Percentiles rank a stretch among this genome's conserved stretches.
Evolutionary conservation across 176 grass and related monocot genomes (phyloP).

Genomic region (Saccharum spontaneum): DNA sequence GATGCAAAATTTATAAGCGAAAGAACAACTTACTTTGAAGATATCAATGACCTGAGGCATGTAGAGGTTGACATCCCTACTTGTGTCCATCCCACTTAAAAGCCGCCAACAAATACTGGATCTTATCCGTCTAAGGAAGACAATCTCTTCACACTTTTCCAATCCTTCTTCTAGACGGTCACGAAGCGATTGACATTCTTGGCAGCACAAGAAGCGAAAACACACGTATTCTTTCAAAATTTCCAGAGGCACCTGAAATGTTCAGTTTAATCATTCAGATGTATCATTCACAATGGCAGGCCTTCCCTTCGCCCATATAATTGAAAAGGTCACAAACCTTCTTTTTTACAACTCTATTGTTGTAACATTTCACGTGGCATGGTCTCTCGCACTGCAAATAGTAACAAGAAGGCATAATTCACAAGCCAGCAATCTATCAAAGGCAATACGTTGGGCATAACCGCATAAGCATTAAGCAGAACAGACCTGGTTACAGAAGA

Average conservation of each 20-base stretch:
- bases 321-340: slow-evolving; percentile 38
- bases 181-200: slow-evolving; percentile 39
- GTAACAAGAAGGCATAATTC: slow-evolving; percentile 25
- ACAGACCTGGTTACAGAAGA: slow-evolving; percentile 83
- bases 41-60: slow-evolving; percentile 50
- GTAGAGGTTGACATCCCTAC: slow-evolving; percentile 30
- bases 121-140: slow-evolving; percentile 29
- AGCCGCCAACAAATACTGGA: slow-evolving; percentile 58
- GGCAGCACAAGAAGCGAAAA: slow-evolving; percentile 44
- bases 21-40: slow-evolving; percentile 63
- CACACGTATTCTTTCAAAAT: slow-evolving; percentile 43
- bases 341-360: slow-evolving; percentile 9
- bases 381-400: slow-evolving; percentile 71
- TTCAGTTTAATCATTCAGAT: slow-evolving; percentile 21
- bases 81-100: slow-evolving; percentile 54
- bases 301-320: slow-evolving; percentile 22
- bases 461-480: slow-evolving; percentile 5
- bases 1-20: slow-evolving; percentile 12
- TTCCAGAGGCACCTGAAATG: slow-evolving; percentile 49
- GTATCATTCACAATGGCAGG: slow-evolving; percentile 24
- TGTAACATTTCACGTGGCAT: slow-evolving; percentile 71
- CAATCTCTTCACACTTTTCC: slow-evolving; percentile 42
- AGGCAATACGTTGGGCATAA: slow-evolving; percentile 18
- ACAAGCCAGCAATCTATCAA: slow-evolving; percentile 30
- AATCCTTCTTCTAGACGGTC: slow-evolving; percentile 37